phyloP scores from a whole-genome alignment of 1,284 basidiomycete genomes.

The Fomitopsis palustris region DNA sequence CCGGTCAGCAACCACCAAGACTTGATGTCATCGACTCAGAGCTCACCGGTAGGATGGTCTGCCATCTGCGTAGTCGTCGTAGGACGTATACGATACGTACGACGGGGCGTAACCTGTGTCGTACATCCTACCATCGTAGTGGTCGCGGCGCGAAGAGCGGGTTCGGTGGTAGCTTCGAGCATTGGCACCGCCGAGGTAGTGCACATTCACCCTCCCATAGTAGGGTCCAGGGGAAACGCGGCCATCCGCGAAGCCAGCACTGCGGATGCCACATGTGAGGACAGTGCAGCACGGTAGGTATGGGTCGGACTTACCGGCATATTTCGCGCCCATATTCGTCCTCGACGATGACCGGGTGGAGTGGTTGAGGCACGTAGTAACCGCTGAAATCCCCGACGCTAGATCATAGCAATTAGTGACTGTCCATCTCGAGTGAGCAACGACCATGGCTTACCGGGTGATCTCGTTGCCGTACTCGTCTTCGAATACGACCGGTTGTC shows the following conservation, averaged over 20 bases:
- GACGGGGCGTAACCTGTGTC: not conserved
- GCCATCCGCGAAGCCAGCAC: slow-evolving; percentile 25
- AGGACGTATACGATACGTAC: not conserved
- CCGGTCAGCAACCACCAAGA: not conserved
- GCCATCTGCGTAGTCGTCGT: slow-evolving; percentile 5
- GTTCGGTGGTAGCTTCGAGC: slow-evolving; percentile 8
- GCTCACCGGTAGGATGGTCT: not conserved
- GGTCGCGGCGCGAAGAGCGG: slow-evolving; percentile 9
- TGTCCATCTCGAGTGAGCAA: not conserved
- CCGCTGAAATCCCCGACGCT: slow-evolving; percentile 29
- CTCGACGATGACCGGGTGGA: slow-evolving; percentile 28
- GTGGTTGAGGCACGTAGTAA: slow-evolving; percentile 22
- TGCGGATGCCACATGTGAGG: slow-evolving; percentile 2
- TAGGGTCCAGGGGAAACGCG: not conserved
- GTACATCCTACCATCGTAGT: not conserved
- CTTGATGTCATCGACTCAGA: not conserved
- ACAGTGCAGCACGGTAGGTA: not conserved
- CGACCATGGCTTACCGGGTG: slow-evolving; percentile 42
- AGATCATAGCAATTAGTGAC: not conserved
- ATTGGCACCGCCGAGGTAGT: not conserved
- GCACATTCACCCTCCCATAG: not conserved
- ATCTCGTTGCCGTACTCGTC: slow-evolving; percentile 66
- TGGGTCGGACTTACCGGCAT: slow-evolving; percentile 19
- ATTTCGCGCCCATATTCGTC: slow-evolving; percentile 28
- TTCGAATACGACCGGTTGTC: slow-evolving; percentile 64